Percentiles rank a stretch among this genome's conserved stretches.
phyloP scores from a whole-genome alignment of 305 asterid species.

The Fraxinus ornus region DNA sequence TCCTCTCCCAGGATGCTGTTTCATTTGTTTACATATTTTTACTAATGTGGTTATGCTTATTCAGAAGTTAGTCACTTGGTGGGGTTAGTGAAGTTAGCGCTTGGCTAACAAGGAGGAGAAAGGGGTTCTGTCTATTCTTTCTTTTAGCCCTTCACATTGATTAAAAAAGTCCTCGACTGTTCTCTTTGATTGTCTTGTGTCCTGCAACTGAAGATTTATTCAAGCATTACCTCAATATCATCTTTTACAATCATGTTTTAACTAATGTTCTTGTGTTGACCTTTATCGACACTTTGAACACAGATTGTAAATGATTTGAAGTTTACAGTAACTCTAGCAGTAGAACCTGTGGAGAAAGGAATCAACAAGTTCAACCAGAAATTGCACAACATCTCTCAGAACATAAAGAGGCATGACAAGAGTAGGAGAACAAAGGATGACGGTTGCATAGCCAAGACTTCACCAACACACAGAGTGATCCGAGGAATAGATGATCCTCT shows the following conservation, averaged over 20 bases:
- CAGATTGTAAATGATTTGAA: constrained; percentile 96
- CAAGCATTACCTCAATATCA: too few relatives aligned
- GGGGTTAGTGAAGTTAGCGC: neutral
- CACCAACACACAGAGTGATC: constrained; percentile 56
- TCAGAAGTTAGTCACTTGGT: neutral
- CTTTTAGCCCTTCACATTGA: neutral
- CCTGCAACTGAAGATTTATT: neutral
- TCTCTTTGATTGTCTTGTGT: neutral
- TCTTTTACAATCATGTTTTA: neutral
- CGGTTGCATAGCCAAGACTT: constrained; percentile 58
- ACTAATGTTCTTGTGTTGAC: neutral
- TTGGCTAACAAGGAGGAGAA: neutral
- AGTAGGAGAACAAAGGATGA: constrained; percentile 75
- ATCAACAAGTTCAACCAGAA: constrained; percentile 72
- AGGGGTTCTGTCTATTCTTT: neutral
- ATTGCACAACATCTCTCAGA: constrained; percentile 74
- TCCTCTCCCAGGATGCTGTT: neutral
- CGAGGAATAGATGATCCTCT: constrained; percentile 95
- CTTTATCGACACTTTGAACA: constrained; percentile 9
- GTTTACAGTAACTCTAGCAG: constrained; percentile 89
- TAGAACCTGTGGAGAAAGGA: constrained; percentile 93
- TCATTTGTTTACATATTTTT: neutral
- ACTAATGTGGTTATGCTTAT: neutral
- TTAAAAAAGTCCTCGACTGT: neutral
- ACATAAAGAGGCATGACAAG: constrained; percentile 73